These are phyloP conservation scores for Leptodontidium sp. DNA, from an alignment of 2,329 filamentous ascomycete genomes.

Conservation along the genomic window DNA sequence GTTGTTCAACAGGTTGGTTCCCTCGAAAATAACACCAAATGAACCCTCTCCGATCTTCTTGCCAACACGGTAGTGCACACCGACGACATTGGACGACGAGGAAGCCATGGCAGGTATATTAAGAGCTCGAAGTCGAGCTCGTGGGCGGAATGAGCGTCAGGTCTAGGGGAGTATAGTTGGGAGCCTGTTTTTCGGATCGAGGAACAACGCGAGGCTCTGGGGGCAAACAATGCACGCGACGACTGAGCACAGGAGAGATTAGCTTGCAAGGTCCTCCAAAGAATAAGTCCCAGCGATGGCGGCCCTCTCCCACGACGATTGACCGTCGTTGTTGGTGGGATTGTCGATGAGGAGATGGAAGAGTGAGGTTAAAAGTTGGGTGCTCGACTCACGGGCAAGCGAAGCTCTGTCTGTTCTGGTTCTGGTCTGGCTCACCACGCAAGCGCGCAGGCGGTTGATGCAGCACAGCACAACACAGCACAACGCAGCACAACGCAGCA, in stretches of 20 bases:
- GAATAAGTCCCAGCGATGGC: constrained; percentile 18
- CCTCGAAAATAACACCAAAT: constrained; percentile 98
- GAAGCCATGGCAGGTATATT: constrained; percentile 43
- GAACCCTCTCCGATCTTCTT: constrained; percentile 97
- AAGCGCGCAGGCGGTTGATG: constrained; percentile 14
- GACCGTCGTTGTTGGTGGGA: constrained; percentile 31
- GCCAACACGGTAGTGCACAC: constrained; percentile 97
- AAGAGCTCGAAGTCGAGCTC: constrained; percentile 38
- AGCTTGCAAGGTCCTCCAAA: constrained; percentile 22
- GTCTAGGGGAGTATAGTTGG: constrained; percentile 24
- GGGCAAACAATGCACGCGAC: constrained; percentile 37
- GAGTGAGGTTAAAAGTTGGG: constrained; percentile 20
- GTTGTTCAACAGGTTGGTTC: constrained; percentile 97
- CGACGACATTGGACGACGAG: constrained; percentile 85
- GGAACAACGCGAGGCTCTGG: constrained; percentile 30
- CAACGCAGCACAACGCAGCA: constrained; percentile 14
- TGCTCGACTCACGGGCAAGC: constrained; percentile 26
- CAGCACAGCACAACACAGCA: constrained; percentile 18
- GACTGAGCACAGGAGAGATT: constrained; percentile 34
- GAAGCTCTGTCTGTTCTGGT: constrained; percentile 11
- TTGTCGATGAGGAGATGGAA: constrained; percentile 20
- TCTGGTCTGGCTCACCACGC: constrained; percentile 3
- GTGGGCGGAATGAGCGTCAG: constrained; percentile 33
- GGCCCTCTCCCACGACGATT: constrained; percentile 31
- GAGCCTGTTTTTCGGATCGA: constrained; percentile 26